These are phyloP conservation scores for Amanita rimosa DNA, from an alignment of 768 basidiomycete genomes.

Conservation along the genomic window DNA sequence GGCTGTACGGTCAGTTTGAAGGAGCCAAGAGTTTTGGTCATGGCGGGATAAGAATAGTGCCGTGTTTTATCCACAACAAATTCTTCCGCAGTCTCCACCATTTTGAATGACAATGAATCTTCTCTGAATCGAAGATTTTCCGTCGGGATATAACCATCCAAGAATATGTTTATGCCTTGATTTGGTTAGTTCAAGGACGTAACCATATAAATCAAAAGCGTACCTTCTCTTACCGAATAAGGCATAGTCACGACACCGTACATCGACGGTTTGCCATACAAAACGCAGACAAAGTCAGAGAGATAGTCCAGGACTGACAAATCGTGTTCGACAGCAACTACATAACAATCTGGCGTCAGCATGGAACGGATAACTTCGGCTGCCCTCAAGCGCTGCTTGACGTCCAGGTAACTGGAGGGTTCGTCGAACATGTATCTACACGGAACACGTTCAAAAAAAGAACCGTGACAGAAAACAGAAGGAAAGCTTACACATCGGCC, in stretches of 20 bases:
- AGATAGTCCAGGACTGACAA: constrained; percentile 96
- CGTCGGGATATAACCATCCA: constrained; percentile 97
- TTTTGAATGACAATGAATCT: constrained; percentile 93
- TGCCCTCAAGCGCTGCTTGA: constrained; percentile 90
- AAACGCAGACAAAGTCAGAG: constrained; percentile 95
- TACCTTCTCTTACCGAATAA: constrained; percentile 93
- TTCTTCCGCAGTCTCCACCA: constrained; percentile 94
- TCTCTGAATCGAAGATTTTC: constrained; percentile 98
- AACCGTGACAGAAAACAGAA: constrained; percentile 1
- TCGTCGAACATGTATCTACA: constrained; percentile 97
- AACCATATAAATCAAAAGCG: constrained; percentile 8
- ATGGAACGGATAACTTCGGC: constrained; percentile 91
- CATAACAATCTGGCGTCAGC: constrained; percentile 75
- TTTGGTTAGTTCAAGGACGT: constrained; percentile 1
- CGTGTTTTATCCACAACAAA: constrained; percentile 76
- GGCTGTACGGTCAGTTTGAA: constrained; percentile 93
- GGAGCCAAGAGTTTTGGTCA: constrained; percentile 92
- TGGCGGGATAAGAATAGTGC: constrained; percentile 84
- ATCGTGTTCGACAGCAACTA: constrained; percentile 98
- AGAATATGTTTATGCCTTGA: constrained; percentile 96
- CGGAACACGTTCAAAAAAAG: background rate
- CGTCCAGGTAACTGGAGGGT: constrained; percentile 95
- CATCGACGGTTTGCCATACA: constrained; percentile 96
- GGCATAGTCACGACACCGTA: constrained; percentile 99
- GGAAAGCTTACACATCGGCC: constrained; percentile 77